Percentiles rank a stretch among this genome's conserved stretches.
Conservation (phyloP, 768 basidiomycete species). For the Polyporus arcularius region DNA sequence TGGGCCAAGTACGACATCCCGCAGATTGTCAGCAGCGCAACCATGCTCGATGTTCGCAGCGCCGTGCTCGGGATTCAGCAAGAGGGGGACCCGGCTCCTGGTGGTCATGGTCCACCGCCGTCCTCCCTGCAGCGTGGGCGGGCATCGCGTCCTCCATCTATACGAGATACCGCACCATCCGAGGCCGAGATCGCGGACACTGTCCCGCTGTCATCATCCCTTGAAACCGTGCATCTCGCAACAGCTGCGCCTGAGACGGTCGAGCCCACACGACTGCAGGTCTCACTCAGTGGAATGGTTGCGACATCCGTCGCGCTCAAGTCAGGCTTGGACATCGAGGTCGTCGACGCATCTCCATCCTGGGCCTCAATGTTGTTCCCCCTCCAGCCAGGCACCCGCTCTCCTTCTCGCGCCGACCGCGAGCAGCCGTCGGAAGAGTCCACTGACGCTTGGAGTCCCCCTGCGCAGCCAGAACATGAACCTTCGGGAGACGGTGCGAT, state of each 20-base stretch:
- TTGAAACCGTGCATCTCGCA: conserved; percentile 13
- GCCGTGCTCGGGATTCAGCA: conserved; percentile 48
- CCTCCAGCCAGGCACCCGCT: conserved; percentile 24
- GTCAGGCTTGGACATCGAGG: conserved; percentile 65
- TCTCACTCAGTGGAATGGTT: conserved; percentile 79
- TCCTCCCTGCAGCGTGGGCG: background rate
- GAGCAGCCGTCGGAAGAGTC: conserved; percentile 2
- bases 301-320: conserved; percentile 71
- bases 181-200: background rate
- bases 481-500: background rate
- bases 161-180: background rate
- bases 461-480: background rate
- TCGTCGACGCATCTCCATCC: conserved; percentile 48
- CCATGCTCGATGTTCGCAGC: conserved; percentile 65
- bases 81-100: background rate
- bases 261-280: background rate
- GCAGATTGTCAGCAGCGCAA: conserved; percentile 65
- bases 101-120: background rate
- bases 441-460: conserved; percentile 2
- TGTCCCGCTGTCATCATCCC: conserved; percentile 5
- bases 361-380: conserved; percentile 54
- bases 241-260: background rate
- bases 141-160: background rate
- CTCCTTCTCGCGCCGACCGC: conserved; percentile 26
- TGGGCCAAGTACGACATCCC: conserved; percentile 69